Percentiles rank a stretch among this genome's conserved stretches.
Conservation (phyloP, 805 yeast species). For the Priceomyces melissophilus region DNA sequence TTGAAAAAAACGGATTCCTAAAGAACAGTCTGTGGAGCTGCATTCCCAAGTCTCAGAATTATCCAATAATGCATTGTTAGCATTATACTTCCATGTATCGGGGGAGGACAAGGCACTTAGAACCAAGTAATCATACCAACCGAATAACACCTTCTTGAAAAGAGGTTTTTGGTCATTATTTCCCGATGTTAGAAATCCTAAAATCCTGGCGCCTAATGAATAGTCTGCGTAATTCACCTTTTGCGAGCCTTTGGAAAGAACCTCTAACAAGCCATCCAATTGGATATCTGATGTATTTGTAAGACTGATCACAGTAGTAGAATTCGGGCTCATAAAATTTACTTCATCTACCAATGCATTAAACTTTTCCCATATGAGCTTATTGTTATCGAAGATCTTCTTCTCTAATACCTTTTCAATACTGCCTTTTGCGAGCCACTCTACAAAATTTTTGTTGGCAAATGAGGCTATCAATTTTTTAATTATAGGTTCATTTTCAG, state of each 20-base stretch:
- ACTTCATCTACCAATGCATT: conserved; percentile 25
- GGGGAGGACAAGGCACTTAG: conserved; percentile 21
- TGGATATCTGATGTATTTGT: conserved; percentile 19
- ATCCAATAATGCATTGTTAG: conserved; percentile 36
- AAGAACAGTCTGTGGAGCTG: conserved; percentile 22
- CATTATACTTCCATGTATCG: conserved; percentile 29
- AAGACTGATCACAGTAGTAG: conserved; percentile 6
- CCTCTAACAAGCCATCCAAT: conserved; percentile 27
- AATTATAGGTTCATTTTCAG: conserved; percentile 17
- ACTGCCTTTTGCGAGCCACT: conserved; percentile 16
- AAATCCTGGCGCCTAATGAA: conserved; percentile 33
- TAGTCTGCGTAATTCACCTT: conserved; percentile 40
- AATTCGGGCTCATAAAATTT: conserved; percentile 10
- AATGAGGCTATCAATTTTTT: conserved; percentile 12
- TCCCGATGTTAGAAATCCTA: conserved; percentile 33
- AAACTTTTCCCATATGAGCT: conserved; percentile 17
- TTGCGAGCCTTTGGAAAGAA: conserved; percentile 31
- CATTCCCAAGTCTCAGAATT: conserved; percentile 35
- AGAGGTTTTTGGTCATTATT: conserved; percentile 16
- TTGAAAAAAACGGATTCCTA: conserved; percentile 33
- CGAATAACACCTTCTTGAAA: conserved; percentile 27
- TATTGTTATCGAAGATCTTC: conserved; percentile 20
- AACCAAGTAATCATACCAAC: conserved; percentile 38
- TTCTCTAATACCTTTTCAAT: conserved; percentile 20
- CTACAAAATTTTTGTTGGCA: conserved; percentile 7